Evolutionary conservation across 768 basidiomycete species (phyloP).

Genomic region (Lentinula sp.): DNA sequence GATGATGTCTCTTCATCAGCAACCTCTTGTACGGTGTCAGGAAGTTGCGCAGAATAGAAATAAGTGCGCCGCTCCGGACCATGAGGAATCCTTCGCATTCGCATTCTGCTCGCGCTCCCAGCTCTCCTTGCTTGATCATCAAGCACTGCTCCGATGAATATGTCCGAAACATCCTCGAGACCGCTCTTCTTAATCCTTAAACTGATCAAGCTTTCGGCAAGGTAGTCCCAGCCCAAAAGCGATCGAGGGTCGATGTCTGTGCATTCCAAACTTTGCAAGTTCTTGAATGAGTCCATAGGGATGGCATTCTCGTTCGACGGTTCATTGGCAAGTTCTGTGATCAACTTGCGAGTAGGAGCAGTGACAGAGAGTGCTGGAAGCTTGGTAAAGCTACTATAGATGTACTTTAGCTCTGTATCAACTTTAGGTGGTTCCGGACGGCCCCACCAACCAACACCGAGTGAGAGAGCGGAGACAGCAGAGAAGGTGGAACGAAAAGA

Average conservation of each 20-base stretch:
- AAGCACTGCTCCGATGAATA: slow-evolving; percentile 75
- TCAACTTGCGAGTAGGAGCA: slow-evolving; percentile 57
- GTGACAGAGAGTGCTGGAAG: slow-evolving; percentile 71
- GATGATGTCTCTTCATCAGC: slow-evolving; percentile 13
- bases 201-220: slow-evolving; percentile 64
- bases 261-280: slow-evolving; percentile 69
- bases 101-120: slow-evolving; percentile 43
- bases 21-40: slow-evolving; percentile 54
- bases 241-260: slow-evolving; percentile 78
- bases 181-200: slow-evolving; percentile 78
- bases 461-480: slow-evolving; percentile 66
- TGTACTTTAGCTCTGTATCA: slow-evolving; percentile 75
- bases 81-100: slow-evolving; percentile 37
- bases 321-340: slow-evolving; percentile 65
- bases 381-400: slow-evolving; percentile 89
- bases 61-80: slow-evolving; percentile 35
- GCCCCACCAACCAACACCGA: slow-evolving; percentile 73
- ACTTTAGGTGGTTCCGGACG: slow-evolving; percentile 49
- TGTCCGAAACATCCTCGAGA: slow-evolving; percentile 70
- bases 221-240: slow-evolving; percentile 77
- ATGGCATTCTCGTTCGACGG: slow-evolving; percentile 68
- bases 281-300: slow-evolving; percentile 83
- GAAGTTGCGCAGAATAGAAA: slow-evolving; percentile 44
- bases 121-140: slow-evolving; percentile 67
- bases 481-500: slow-evolving; percentile 77